Conservation (phyloP, 441 rosid species). For the Metrosideros polymorpha region DNA sequence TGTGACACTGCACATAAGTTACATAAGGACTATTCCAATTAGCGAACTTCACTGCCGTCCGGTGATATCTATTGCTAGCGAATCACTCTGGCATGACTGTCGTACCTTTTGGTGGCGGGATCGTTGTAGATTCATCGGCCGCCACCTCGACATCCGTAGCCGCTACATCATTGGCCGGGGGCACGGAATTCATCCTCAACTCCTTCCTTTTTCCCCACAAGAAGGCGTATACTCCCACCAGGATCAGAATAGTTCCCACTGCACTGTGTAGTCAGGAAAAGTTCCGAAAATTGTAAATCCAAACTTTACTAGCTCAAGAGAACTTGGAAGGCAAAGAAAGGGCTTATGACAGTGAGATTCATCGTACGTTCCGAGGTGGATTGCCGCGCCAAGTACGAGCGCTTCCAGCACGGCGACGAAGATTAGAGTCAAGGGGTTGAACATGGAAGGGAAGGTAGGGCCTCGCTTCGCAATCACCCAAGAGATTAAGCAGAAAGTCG, state of each 20-base stretch:
- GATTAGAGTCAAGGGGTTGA: conserved; percentile 31
- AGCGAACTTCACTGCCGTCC: not conserved
- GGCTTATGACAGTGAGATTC: not conserved
- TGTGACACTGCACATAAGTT: not conserved
- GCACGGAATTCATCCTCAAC: not conserved
- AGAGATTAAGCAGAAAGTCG: conserved; percentile 23
- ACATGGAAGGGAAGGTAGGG: conserved; percentile 43
- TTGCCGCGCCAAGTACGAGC: conserved; percentile 19
- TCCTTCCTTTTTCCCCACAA: conserved; percentile 29
- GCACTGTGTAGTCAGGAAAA: conserved; percentile 4
- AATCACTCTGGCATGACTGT: not conserved
- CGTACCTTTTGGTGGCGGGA: not conserved
- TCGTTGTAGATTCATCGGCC: not conserved
- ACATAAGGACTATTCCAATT: not conserved
- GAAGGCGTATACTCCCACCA: conserved; percentile 29
- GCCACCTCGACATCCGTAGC: not conserved
- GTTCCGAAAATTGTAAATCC: not conserved
- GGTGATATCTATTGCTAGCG: not conserved
- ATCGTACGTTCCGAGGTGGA: conserved; percentile 23
- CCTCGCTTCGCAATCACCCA: conserved; percentile 25
- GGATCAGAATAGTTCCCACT: conserved; percentile 21
- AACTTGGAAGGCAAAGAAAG: not conserved
- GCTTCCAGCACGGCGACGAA: conserved; percentile 29
- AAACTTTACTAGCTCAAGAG: not conserved
- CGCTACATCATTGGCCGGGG: not conserved